Percentiles rank a stretch among this genome's conserved stretches.
phyloP scores from a whole-genome alignment of 495 filamentous ascomycete genomes.

The Lophium mytilinum region DNA sequence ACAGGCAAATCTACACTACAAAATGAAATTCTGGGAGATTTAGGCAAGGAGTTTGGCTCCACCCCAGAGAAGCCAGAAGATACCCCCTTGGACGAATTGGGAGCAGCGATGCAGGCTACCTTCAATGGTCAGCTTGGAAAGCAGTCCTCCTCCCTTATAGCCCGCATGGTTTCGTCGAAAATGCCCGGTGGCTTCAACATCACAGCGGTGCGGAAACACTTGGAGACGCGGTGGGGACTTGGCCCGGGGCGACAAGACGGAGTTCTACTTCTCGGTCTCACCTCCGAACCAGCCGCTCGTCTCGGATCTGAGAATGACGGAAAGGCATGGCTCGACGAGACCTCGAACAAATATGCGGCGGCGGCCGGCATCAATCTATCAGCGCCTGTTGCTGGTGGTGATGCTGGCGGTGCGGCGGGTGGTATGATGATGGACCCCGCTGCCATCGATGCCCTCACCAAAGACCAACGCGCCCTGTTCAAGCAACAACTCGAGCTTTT shows the following conservation, averaged over 20 bases:
- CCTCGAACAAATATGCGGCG: slow-evolving; percentile 80
- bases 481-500: slow-evolving; percentile 95
- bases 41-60: slow-evolving; percentile 97
- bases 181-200: slow-evolving; percentile 99
- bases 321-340: slow-evolving; percentile 82
- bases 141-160: slow-evolving; percentile 88
- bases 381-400: slow-evolving; percentile 64
- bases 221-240: slow-evolving; percentile 90
- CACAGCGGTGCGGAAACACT: slow-evolving; percentile 83
- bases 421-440: slow-evolving; percentile 99
- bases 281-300: slow-evolving; percentile 83
- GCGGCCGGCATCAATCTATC: slow-evolving; percentile 79
- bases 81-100: slow-evolving; percentile 88
- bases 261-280: slow-evolving; percentile 78
- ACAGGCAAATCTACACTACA: slow-evolving; percentile 94
- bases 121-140: slow-evolving; percentile 98
- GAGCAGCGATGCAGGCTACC: slow-evolving; percentile 91
- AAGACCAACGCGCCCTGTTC: slow-evolving; percentile 89
- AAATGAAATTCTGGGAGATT: slow-evolving; percentile 89
- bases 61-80: slow-evolving; percentile 99
- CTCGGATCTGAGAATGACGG: slow-evolving; percentile 83
- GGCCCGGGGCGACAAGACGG: slow-evolving; percentile 85
- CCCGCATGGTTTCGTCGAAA: slow-evolving; percentile 92
- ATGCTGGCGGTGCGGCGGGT: slow-evolving; percentile 58
- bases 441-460: slow-evolving; percentile 91